phyloP scores from a whole-genome alignment of 371 early-diverging fungal genomes.

The Fennellomyces sp. region DNA sequence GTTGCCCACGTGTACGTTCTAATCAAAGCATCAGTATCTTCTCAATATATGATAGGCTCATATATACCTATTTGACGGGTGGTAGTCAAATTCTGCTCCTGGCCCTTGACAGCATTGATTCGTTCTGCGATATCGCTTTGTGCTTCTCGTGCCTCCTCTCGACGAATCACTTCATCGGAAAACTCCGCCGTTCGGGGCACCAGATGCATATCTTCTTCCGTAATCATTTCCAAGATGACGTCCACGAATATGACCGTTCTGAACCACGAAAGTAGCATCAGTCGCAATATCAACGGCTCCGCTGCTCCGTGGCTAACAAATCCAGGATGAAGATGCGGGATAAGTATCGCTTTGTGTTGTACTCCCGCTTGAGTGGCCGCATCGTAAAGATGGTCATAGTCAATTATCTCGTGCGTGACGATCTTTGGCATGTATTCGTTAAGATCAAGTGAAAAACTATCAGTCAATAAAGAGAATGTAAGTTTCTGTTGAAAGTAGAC shows the following conservation, averaged over 20 bases:
- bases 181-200: background rate
- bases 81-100: too few relatives aligned
- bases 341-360: background rate
- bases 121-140: too few relatives aligned
- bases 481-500: background rate
- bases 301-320: conserved; percentile 5
- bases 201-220: background rate
- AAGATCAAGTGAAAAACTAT: background rate
- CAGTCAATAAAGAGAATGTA: background rate
- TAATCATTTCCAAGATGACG: background rate
- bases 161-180: background rate
- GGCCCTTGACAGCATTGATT: too few relatives aligned
- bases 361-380: background rate
- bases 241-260: background rate
- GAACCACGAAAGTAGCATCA: background rate
- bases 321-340: background rate
- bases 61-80: too few relatives aligned
- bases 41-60: too few relatives aligned
- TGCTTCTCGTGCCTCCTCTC: background rate
- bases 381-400: background rate
- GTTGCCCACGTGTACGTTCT: background rate
- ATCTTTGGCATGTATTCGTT: background rate
- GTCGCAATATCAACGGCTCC: background rate
- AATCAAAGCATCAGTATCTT: too few relatives aligned
- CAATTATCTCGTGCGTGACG: background rate